Percentiles rank a stretch among this genome's conserved stretches.
Conservation (phyloP, 257 asterid genomes). For the Fraxinus anomala region DNA sequence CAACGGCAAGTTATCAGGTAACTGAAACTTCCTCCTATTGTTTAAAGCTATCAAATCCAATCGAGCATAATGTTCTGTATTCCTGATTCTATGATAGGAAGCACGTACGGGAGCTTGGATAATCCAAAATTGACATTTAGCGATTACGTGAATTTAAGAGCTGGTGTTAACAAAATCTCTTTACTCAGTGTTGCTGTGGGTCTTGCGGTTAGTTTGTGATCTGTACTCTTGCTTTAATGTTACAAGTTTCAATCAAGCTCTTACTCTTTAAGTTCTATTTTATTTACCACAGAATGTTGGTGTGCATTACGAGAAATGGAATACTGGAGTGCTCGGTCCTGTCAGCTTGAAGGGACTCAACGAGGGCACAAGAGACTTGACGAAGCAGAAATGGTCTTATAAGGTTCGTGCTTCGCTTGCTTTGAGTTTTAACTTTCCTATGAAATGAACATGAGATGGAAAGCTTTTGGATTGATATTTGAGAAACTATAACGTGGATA, state of each 20-base stretch:
- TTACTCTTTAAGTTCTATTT: neutral
- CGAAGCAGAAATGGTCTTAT: slow-evolving; percentile 79
- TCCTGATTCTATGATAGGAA: slow-evolving; percentile 42
- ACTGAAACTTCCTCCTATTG: slow-evolving; percentile 1
- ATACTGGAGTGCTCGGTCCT: slow-evolving; percentile 88
- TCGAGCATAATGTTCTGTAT: neutral
- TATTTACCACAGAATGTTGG: slow-evolving; percentile 67
- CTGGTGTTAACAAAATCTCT: slow-evolving; percentile 81
- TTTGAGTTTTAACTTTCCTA: neutral
- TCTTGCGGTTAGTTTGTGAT: slow-evolving; percentile 63
- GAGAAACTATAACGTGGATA: slow-evolving; percentile 27
- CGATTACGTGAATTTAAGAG: slow-evolving; percentile 53
- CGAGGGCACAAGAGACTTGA: slow-evolving; percentile 77
- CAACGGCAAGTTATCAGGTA: slow-evolving; percentile 75
- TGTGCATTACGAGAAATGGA: slow-evolving; percentile 76
- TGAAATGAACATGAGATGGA: neutral
- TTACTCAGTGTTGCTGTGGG: slow-evolving; percentile 86
- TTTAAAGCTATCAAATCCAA: neutral
- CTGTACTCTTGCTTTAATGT: neutral
- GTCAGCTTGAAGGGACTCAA: slow-evolving; percentile 69
- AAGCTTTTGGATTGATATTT: neutral
- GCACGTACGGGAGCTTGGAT: slow-evolving; percentile 60
- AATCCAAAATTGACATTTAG: slow-evolving; percentile 61
- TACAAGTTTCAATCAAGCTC: neutral
- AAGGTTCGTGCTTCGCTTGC: slow-evolving; percentile 44